Base-by-base conservation (phyloP, 371 early-diverging fungal species). In the Mortierella sp. region DNA sequence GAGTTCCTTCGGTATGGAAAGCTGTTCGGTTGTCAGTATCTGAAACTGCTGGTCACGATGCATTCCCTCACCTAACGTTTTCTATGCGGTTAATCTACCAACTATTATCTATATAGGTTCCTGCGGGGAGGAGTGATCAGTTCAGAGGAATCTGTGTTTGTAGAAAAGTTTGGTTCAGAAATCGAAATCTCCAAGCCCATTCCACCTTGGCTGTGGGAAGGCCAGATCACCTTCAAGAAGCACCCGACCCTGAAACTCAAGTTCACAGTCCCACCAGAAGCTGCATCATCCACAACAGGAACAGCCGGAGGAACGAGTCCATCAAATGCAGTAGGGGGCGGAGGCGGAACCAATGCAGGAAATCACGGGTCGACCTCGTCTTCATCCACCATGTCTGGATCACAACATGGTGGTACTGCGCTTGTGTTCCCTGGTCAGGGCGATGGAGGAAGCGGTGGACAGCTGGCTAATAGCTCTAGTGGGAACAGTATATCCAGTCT, bases 71-170 rank as follows among this genome's bases (percentile, higher is more conserved):
- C 9, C 24, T 10, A 63, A 50, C 14, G 16, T 16, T 50, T 50
- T 16, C 10, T 13, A 50, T 50, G 3, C 16, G 11, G 3, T 16
- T 28, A 7, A 58, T 74, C 31, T 75, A n/a, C 26, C 13, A 0
- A n/a, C 47, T 54, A n/a, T 65, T 44, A 31, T 26, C n/a, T 47
- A 0, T 11, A 14, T 57, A 94, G 95, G 50, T 93, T 92, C 72
- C 90, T 95, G 73, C 94, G 95, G 31, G 96, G 96, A 31, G 96
- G 93, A 72, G 95, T 94, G 38, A 92, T 97, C 50, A 92, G 94
- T 1, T 90, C 95, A 0, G 99, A 98, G 83, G 97, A 97, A 75
- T 94, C 92, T 70, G 98, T 96, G 83, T 98, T 98, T 91, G 93
- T 98, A 14, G 96, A 96, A 73, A 93, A 95, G 80, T 98, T 96